Base-by-base conservation (phyloP, 208 protist species). In the Trichomonas tenax region DNA sequence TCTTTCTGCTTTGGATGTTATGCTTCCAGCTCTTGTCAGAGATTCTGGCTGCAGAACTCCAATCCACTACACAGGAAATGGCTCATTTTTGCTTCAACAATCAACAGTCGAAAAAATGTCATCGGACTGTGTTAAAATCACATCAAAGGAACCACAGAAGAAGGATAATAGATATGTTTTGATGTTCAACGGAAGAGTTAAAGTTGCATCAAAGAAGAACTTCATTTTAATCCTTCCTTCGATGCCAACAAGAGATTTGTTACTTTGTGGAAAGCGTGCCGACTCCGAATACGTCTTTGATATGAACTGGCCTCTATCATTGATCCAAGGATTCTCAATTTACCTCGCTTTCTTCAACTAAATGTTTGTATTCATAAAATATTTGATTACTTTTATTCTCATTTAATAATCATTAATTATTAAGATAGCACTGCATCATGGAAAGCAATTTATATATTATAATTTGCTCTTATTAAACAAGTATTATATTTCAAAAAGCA, bases 321-420 rank as follows among this genome's bases (percentile, higher is more conserved):
- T 93, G 17, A 58, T 93, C 44, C 86, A 93, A 58, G 86, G 86
- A 48, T 93, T 93, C 44, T 40, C n/a, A 40, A 93, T 93, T 38
- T 93, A 40, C 38, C 31, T 93, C 0, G 17, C 86, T 21, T 26
- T 93, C 10, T 93, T 93, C n/a, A 72, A 72, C 46, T 51, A 51
- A 51, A 51, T 51, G 46, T 51, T 15, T 51, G 3, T 51, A 51
- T 51, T 51, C 9, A 51, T 51, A 51, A 15, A 82, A n/a, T 8
- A 82, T 34, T 34, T 36, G 31, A 31, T 82, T n/a, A n/a, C 15
- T 36, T 82, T 82, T 82, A 82, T 82, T 36, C 31, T 82, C n/a
- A n/a, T n/a, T n/a, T n/a, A n/a, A n/a, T n/a, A n/a, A n/a, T n/a
- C n/a, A n/a, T n/a, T n/a, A n/a, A n/a, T n/a, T n/a, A n/a, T n/a